These are phyloP conservation scores for Pythium scleroteichum DNA, from an alignment of 352 stramenopile species.

Conservation along the genomic window DNA sequence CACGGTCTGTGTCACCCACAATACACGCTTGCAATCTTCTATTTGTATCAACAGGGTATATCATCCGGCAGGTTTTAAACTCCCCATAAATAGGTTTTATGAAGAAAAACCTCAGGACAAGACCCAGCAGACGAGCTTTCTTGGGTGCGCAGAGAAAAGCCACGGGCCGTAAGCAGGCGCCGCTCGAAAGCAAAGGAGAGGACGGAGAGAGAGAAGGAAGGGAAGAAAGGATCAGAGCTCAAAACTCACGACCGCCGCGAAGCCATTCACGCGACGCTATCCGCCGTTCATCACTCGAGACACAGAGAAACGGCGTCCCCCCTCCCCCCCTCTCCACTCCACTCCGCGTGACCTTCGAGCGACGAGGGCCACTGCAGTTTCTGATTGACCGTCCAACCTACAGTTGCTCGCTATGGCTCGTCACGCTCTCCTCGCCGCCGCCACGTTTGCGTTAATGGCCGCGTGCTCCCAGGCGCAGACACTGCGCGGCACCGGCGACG, in stretches of 20 bases:
- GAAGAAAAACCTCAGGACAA: neutral
- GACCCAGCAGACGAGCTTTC: neutral
- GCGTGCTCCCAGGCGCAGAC: slow-evolving; percentile 3
- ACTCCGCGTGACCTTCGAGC: too few species aligned
- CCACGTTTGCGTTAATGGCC: slow-evolving; percentile 2
- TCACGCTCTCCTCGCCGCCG: slow-evolving; percentile 18
- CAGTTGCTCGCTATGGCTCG: slow-evolving; percentile 16
- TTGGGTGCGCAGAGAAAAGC: neutral
- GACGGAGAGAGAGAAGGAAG: neutral
- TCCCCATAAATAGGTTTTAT: slow-evolving; percentile 1
- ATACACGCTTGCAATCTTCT: neutral
- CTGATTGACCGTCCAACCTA: neutral
- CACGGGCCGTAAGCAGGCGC: neutral
- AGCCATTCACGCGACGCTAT: neutral
- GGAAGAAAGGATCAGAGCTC: neutral
- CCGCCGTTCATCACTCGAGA: neutral
- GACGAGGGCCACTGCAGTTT: too few species aligned
- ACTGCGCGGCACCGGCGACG: slow-evolving; percentile 21
- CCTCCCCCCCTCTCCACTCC: neutral
- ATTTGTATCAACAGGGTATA: neutral
- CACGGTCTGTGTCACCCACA: neutral
- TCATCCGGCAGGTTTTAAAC: neutral
- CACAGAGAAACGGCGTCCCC: neutral
- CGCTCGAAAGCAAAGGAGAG: neutral
- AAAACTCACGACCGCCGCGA: neutral